A percentile compares a stretch with the other conserved stretches of the same genome.
Conservation (phyloP, 352 stramenopile species). For the Globisporangium polare region DNA sequence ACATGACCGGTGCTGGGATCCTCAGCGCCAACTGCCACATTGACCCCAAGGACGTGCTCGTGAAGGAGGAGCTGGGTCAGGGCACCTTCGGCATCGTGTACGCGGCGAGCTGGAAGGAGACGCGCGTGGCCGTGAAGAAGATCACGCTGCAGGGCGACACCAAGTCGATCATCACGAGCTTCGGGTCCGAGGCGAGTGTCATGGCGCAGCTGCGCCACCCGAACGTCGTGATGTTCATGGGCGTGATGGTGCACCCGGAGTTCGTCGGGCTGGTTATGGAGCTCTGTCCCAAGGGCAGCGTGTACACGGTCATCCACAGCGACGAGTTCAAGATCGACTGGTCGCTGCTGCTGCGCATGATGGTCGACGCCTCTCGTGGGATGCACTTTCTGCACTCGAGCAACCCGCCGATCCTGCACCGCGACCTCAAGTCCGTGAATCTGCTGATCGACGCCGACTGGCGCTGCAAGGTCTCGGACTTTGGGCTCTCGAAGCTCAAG, state of each 20-base stretch:
- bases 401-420: conserved; percentile 85
- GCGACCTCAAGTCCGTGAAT: conserved; percentile 89
- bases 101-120: conserved; percentile 78
- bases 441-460: conserved; percentile 86
- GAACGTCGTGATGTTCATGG: conserved; percentile 91
- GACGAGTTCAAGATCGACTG: conserved; percentile 82
- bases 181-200: conserved; percentile 74
- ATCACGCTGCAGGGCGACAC: conserved; percentile 78
- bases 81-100: conserved; percentile 80
- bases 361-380: conserved; percentile 81
- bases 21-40: conserved; percentile 83
- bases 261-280: conserved; percentile 89
- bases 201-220: conserved; percentile 82
- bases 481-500: conserved; percentile 86
- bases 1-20: conserved; percentile 42
- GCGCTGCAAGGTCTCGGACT: conserved; percentile 89
- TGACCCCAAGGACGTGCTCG: conserved; percentile 72
- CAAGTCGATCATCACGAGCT: conserved; percentile 80
- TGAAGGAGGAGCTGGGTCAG: conserved; percentile 76
- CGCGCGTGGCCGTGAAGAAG: conserved; percentile 79
- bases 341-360: conserved; percentile 82
- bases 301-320: conserved; percentile 79
- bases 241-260: conserved; percentile 84
- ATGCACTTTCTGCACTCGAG: conserved; percentile 92
- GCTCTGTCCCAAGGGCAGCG: conserved; percentile 80